Evolutionary conservation across 805 yeast species (phyloP), one percentile per base, ranked within the genome.

Genomic region (Yarrowia phangngaensis): DNA sequence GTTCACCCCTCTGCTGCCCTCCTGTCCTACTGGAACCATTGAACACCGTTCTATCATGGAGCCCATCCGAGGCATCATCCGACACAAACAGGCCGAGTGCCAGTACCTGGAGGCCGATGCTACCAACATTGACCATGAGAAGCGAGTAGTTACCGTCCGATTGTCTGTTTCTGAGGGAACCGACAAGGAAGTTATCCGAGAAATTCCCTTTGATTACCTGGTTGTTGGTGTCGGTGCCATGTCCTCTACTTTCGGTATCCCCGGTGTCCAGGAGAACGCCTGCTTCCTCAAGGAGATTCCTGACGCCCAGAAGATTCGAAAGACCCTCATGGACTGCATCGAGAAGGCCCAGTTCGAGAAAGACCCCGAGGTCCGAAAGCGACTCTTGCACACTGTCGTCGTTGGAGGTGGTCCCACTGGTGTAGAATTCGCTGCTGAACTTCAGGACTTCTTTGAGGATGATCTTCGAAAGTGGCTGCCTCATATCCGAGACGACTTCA

Each of bases 361-460:
- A 49, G 77, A 74, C 53, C 85, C 79, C 57, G 80, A 80, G 15
- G 95, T 85, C 65, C 79, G 97, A 69, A 77, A 79, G 69, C 79
- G 95, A 66, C 75, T 90, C 60, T 75, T 89, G 64, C 83, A 82
- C 54, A 81, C 88, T 59, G 90, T 90, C 54, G 95, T 90, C 54
- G 94, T 92, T 58, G 97, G 97, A 61, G 97, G 97, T 69, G 97
- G 97, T 56, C 97, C 97, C 64, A 89, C 97, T 33, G 97, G 97
- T 71, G 96, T 89, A 54, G 97, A 88, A 70, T 84, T 88, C 60
- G 96, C 97, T 57, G 97, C 95, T 62, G 97, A 90, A 70, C 71
- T 89, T 59, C 94, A 84, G 70, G 97, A 89, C 68, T 90, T 85
- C 69, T 84, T 88, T 54, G 88, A 84, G 66, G 94, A 89, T 67